Evolutionary conservation across 73 alveolate genomes (phyloP), one percentile per base, ranked within the genome.

Genomic region (Diophrys sp.): DNA sequence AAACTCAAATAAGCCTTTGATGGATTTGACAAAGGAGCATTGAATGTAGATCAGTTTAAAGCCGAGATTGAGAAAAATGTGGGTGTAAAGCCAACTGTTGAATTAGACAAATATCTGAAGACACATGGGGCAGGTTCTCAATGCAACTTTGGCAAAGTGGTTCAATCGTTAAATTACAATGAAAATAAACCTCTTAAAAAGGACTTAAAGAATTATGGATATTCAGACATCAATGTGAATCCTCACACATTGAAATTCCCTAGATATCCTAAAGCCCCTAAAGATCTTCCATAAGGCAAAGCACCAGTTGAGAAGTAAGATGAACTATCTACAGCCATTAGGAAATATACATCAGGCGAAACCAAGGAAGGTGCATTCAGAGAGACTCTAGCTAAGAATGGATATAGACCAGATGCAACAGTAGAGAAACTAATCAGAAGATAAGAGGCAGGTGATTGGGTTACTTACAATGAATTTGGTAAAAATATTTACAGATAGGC

Each of bases 361-460:
- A 44, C 18, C 5, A 44, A 44, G 18, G 62, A 44, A 44, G 5
- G n/a, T 11, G 5, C 5, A 44, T 44, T 44, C 62, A 5, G 62
- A 44, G 62, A 44, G n/a, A 11, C 5, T 5, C 62, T 44, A 11
- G n/a, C 5, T 44, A 44, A 44, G 62, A 5, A 11, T 44, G 62
- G 62, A 44, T 44, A 44, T 18, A 44, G n/a, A 11, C 62, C 62
- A 44, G 62, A 44, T 18, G n/a, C 5, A 11, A 44, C 62, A 11
- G 62, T 44, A 11, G 62, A 44, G 5, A 78, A 78, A 34, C 54
- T 78, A 2, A 68, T 78, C 26, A 68, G 87, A 68, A 68, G 71
- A 54, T 80, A 78, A 26, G 79, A 78, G 31, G 54, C 73, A 55
- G 87, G 87, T 2, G 87, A 78, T 71, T 78, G 67, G 74, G 33